phyloP scores from a whole-genome alignment of 345 rosid genomes.

The Excoecaria agallocha region DNA sequence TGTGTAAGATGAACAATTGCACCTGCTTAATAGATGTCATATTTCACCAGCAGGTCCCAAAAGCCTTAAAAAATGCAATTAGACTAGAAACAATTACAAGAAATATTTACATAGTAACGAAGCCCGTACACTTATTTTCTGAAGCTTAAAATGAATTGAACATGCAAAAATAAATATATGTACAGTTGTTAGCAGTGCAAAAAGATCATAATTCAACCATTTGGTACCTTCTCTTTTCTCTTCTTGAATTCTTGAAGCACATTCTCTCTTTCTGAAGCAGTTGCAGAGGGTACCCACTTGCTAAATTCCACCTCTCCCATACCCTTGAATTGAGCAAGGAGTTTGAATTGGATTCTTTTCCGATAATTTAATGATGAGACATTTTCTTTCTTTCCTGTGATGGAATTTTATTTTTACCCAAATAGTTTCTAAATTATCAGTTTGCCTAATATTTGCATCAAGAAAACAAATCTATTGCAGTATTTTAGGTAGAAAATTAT shows the following conservation, averaged over 20 bases:
- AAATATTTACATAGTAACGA: background rate
- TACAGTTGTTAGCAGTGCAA: background rate
- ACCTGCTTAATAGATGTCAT: too few relatives aligned
- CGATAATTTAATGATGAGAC: slow-evolving; percentile 26
- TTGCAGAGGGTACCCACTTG: slow-evolving; percentile 58
- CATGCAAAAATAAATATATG: background rate
- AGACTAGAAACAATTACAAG: too few relatives aligned
- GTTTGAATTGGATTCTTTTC: slow-evolving; percentile 50
- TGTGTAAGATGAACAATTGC: too few relatives aligned
- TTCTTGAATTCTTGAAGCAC: slow-evolving; percentile 53
- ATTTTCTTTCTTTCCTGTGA: slow-evolving; percentile 22
- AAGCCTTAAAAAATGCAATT: too few relatives aligned
- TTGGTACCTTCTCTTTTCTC: slow-evolving; percentile 34
- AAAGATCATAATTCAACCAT: slow-evolving; percentile 15
- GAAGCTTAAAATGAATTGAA: slow-evolving; percentile 4
- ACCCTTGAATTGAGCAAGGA: slow-evolving; percentile 56
- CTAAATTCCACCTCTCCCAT: slow-evolving; percentile 70
- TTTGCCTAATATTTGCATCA: too few relatives aligned
- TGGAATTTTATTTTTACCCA: too few relatives aligned
- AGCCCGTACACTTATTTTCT: background rate
- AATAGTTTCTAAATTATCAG: too few relatives aligned
- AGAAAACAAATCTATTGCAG: too few relatives aligned
- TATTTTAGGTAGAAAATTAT: too few relatives aligned
- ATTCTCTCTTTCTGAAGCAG: slow-evolving; percentile 44
- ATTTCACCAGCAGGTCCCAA: too few relatives aligned